Evolutionary conservation across 2,329 filamentous ascomycete species (phyloP), one percentile per base, ranked within the genome.

Genomic region (Trichoderma atrobrunneum): DNA sequence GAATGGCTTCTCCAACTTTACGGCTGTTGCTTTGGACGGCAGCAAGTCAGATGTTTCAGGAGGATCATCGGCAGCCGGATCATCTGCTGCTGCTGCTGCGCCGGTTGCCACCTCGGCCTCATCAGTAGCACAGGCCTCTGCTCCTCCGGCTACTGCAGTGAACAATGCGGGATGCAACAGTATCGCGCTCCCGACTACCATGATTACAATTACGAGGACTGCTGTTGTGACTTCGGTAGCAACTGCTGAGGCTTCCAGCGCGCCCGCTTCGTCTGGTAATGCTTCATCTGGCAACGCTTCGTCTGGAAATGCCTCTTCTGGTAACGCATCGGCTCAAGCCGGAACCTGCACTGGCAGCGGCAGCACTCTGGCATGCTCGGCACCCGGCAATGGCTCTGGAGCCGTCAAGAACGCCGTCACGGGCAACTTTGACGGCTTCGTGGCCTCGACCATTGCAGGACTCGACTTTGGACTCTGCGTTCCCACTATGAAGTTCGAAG

Each of bases 1-100:
- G 10, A 57, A 68, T n/a, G 65, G 65, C 11, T 68, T 68, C 34
- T 68, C 65, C 14, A 68, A 68, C 54, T 68, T 68, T n/a, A 68
- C 65, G 1, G 24, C 54, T 21, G 65, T 68, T 21, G 54, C 54
- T 28, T 28, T 36, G 24, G 65, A 68, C 16, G 65, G 65, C 18
- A 59, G 21, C 26, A 28, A 28, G 11, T 34, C 59, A 26, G 16
- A 26, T 24, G 65, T 7, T 18, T 36, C 65, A 18, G 65, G 54
- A 57, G 54, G 26, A 30, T 67, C 24, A 16, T 21, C 64, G 5
- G 64, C 14, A 3, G 51, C 48, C 7, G 34, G 32, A 21, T 57
- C 65, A 0, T 30, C 64, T 2, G 39, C 65, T 18, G 36, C 30
- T 18, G 36, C 30, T 26, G 39, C 32, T 30, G 28, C 65, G 24